A percentile compares a stretch with the other conserved stretches of the same genome.
Evolutionary conservation across 2,329 filamentous ascomycete genomes (phyloP).

Genomic region (Akanthomyces dipterigenus): DNA sequence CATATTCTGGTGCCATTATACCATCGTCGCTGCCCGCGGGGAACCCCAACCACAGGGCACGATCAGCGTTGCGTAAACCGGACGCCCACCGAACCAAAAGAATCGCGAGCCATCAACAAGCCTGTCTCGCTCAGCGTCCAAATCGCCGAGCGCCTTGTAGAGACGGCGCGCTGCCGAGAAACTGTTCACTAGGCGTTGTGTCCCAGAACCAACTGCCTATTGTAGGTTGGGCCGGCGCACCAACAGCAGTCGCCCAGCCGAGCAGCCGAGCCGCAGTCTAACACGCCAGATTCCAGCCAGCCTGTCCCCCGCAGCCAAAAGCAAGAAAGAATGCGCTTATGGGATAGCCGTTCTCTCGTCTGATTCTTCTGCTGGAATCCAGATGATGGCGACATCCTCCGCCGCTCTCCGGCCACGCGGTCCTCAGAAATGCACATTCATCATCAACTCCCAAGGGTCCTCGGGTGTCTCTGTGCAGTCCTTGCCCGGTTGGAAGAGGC

Average conservation of each 20-base stretch:
- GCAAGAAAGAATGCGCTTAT: no score
- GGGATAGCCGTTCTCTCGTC: no score
- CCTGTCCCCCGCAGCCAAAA: background rate
- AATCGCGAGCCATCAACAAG: background rate
- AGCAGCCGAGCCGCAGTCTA: background rate
- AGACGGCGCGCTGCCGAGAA: background rate
- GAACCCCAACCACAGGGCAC: background rate
- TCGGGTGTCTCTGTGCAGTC: background rate
- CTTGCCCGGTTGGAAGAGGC: background rate
- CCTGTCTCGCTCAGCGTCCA: background rate
- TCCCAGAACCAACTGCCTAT: background rate
- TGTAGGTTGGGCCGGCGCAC: background rate
- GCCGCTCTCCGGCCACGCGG: background rate
- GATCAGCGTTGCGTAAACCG: background rate
- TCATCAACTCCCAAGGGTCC: background rate
- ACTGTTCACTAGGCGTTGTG: background rate
- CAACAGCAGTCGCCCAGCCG: background rate
- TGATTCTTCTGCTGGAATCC: no score
- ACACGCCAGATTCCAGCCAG: slow-evolving; percentile 1
- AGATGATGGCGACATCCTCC: background rate
- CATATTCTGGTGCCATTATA: background rate
- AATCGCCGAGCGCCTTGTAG: background rate
- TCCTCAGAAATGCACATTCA: background rate
- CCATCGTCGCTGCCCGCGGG: background rate
- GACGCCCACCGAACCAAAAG: background rate